These are phyloP conservation scores for Monosporozyma siamensis DNA, from an alignment of 805 yeast genomes.

Conservation along the genomic window DNA sequence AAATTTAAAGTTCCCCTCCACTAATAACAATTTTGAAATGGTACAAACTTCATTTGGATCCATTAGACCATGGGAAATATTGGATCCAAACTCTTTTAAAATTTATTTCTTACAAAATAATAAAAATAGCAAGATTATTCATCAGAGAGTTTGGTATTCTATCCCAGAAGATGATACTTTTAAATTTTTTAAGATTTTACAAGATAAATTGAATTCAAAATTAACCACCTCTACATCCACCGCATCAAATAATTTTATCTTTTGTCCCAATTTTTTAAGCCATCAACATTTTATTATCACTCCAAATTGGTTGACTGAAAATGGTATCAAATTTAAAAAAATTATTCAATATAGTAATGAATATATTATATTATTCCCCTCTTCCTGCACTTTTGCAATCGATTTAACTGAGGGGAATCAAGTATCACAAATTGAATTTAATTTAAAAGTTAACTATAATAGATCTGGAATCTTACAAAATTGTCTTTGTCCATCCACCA, in stretches of 20 bases:
- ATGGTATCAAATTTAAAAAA: conserved; percentile 51
- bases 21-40: too few species aligned
- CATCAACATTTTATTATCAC: conserved; percentile 73
- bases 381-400: conserved; percentile 78
- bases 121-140: not conserved
- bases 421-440: not conserved
- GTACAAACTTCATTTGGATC: not conserved
- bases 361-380: conserved; percentile 75
- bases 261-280: conserved; percentile 62
- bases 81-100: not conserved
- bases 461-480: not conserved
- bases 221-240: not conserved
- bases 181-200: not conserved
- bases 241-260: conserved; percentile 17
- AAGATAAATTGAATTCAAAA: not conserved
- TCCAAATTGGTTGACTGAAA: conserved; percentile 47
- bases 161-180: not conserved
- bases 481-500: not conserved
- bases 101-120: not conserved
- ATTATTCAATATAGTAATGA: conserved; percentile 61
- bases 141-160: not conserved
- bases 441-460: not conserved
- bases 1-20: too few species aligned
- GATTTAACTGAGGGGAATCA: conserved; percentile 47
- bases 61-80: not conserved